Percentiles rank a stretch among this genome's conserved stretches.
Conservation (phyloP, 345 rosid genomes). For the Ricinus communis region DNA sequence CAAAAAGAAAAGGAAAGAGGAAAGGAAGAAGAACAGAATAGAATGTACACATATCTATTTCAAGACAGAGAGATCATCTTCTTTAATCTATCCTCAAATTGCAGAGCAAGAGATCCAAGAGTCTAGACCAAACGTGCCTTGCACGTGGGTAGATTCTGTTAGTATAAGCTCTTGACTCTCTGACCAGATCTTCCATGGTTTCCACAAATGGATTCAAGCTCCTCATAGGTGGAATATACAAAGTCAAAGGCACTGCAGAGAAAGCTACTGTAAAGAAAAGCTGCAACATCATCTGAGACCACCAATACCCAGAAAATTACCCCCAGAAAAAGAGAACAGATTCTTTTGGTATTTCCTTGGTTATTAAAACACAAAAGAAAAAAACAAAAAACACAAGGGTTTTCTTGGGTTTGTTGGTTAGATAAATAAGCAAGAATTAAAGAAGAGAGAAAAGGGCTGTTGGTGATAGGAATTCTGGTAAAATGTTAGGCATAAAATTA, state of each 20-base stretch:
- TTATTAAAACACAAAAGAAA: not conserved
- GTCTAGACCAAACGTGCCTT: constrained; percentile 64
- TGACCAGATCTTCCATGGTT: constrained; percentile 60
- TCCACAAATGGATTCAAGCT: constrained; percentile 72
- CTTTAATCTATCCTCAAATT: constrained; percentile 34
- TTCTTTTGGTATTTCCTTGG: too few relatives aligned
- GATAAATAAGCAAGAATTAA: too few relatives aligned
- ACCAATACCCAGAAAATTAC: not conserved
- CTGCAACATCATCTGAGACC: constrained; percentile 47
- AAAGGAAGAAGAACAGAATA: not conserved
- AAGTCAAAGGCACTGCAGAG: constrained; percentile 83
- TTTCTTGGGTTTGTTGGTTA: not conserved
- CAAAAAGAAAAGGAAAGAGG: not conserved
- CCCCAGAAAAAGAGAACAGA: not conserved
- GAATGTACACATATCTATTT: not conserved
- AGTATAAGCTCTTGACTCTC: constrained; percentile 58
- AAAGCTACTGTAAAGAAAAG: constrained; percentile 80
- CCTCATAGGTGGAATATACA: constrained; percentile 81
- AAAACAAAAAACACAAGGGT: not conserved
- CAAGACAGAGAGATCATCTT: not conserved
- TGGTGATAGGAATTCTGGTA: not conserved
- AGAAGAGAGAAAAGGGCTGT: not conserved
- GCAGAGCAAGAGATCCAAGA: constrained; percentile 66
- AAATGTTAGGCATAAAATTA: not conserved
- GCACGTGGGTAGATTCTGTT: constrained; percentile 62